Percentiles rank a stretch among this genome's conserved stretches.
Conservation (phyloP, 2,329 filamentous ascomycete species). For the Fusarium tjaetaba region DNA sequence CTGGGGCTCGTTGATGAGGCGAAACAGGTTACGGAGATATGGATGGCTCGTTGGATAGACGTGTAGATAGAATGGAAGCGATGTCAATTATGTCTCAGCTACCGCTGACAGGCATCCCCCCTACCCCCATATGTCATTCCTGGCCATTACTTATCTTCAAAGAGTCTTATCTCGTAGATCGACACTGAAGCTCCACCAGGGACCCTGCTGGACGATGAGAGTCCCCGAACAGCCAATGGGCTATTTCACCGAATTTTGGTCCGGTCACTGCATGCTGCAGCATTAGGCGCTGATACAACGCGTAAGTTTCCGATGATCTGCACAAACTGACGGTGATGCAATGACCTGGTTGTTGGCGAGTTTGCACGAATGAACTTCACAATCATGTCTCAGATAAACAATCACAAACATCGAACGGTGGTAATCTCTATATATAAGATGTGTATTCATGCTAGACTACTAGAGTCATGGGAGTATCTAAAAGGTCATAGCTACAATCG, state of each 20-base stretch:
- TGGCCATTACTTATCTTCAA: neutral
- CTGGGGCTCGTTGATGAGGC: constrained; percentile 70
- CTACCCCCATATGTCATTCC: neutral
- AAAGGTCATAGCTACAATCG: neutral
- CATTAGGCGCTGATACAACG: neutral
- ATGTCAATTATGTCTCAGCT: rapidly evolving
- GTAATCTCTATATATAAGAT: neutral
- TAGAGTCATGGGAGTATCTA: constrained; percentile 11
- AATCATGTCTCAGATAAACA: no score
- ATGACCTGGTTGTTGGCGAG: rapidly evolving
- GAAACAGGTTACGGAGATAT: constrained; percentile 63
- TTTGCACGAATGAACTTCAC: no score
- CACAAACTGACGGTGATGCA: neutral
- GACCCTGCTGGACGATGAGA: neutral
- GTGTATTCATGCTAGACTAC: constrained; percentile 1
- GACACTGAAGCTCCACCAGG: neutral
- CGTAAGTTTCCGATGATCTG: neutral
- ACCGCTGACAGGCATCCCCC: neutral
- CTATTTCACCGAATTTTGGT: neutral
- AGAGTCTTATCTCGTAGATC: neutral
- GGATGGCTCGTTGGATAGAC: constrained; percentile 68
- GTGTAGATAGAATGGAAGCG: neutral
- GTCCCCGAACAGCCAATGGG: neutral
- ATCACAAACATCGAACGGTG: neutral
- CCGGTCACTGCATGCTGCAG: neutral